A percentile compares a stretch with the other conserved stretches of the same genome.
Conservation (phyloP, 306 rosid species). For the Castanea sativa region DNA sequence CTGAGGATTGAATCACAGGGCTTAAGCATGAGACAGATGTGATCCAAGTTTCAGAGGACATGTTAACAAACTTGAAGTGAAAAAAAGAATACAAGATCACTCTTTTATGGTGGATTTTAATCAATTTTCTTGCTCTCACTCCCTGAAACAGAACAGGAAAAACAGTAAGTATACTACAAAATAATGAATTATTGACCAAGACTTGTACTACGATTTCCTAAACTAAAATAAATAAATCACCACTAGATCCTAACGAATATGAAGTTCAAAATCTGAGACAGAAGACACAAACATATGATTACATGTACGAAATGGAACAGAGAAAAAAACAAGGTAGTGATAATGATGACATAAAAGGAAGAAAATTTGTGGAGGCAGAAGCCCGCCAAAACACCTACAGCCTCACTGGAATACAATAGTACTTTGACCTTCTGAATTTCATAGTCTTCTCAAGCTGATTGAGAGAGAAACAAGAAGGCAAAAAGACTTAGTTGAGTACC, state of each 20-base stretch:
- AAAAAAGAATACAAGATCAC: neutral
- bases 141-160: conserved; percentile 7
- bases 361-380: neutral
- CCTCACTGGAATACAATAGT: neutral
- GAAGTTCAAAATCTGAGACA: neutral
- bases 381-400: neutral
- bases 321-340: neutral
- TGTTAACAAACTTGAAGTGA: conserved; percentile 16
- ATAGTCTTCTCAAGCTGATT: neutral
- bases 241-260: neutral
- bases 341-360: neutral
- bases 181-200: neutral
- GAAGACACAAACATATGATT: neutral
- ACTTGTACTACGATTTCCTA: neutral
- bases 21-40: conserved; percentile 57
- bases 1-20: conserved; percentile 34
- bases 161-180: neutral
- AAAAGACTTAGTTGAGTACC: no score
- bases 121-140: neutral
- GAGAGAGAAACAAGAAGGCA: neutral
- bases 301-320: neutral
- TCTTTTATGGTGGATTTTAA: neutral
- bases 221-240: neutral
- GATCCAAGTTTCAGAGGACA: conserved; percentile 55
- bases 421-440: neutral